Conservation (phyloP, 78 protist genomes). For the Capsaspora owczarzaki region DNA sequence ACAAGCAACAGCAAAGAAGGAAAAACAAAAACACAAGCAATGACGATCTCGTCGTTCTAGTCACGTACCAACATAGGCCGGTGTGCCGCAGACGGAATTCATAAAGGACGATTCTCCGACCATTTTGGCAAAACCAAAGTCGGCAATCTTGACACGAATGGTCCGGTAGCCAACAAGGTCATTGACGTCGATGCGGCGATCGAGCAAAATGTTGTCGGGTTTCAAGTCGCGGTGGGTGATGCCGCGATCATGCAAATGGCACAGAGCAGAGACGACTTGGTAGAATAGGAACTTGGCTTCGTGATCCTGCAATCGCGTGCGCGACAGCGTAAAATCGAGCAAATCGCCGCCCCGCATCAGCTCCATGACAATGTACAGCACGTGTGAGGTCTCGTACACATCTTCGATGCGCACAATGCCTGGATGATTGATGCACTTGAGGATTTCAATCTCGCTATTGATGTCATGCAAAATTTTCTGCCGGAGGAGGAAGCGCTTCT, state of each 20-base stretch:
- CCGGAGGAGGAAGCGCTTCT: not conserved
- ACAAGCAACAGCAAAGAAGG: not conserved
- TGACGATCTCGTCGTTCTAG: not conserved
- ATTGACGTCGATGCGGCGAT: not conserved
- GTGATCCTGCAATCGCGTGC: not conserved
- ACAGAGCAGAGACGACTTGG: conserved; percentile 19
- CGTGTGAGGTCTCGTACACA: not conserved
- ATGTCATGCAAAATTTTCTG: not conserved
- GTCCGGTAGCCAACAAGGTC: not conserved
- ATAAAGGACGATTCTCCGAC: not conserved
- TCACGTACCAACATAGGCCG: not conserved
- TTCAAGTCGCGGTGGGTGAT: conserved; percentile 30
- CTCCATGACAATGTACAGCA: conserved; percentile 8
- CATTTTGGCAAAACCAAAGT: not conserved
- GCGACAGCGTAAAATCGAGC: not conserved
- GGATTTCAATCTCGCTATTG: not conserved
- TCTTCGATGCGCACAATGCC: not conserved
- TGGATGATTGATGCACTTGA: not conserved
- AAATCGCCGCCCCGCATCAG: not conserved
- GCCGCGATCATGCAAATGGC: conserved; percentile 8
- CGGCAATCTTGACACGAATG: not conserved
- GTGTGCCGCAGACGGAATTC: conserved; percentile 1
- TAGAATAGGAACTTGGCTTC: not conserved
- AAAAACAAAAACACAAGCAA: not conserved
- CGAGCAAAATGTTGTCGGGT: conserved; percentile 16